Base-by-base conservation (phyloP, 768 basidiomycete species). In the Albatrellus ellisii region DNA sequence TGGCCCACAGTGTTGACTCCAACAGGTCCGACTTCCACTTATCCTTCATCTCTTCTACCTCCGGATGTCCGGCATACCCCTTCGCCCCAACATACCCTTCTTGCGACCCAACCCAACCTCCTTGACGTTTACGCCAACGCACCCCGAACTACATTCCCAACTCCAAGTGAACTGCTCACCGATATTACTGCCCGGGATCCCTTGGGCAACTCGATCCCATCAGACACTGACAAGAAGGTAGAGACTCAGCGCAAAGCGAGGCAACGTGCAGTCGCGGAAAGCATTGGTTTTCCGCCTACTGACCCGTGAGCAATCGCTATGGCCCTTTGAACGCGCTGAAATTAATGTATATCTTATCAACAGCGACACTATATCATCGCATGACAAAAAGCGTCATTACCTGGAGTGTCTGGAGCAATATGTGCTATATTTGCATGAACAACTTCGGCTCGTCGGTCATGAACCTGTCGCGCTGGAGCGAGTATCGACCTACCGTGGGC, bases 321-420 rank as follows among this genome's bases (percentile, higher is more conserved):
- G 39, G 14, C n/a, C 31, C 8, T 22, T 26, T 27, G 27, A 24
- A 18, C 20, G 28, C n/a, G 35, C 39, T 26, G 29, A 43, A 25
- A 26, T 41, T 10, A 3, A 6, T 1, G 6, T 46, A 28, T 44
- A 39, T 32, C 43, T n/a, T 33, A 15, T 8, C 9, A 11, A 11
- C 42, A 79, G 78, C 1, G 81, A 83, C 39, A 67, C 67, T n/a
- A 82, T 85, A 42, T 77, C 81, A 2, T 81, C 79, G 5, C 81
- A 85, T 51, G 81, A 84, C 52, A 83, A 83, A 52, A 83, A 83
- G 51, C 62, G 81, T 2, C 69, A 77, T 51, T 83, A 84, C 52
- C 66, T 84, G 18, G 79, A 80, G 50, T 79, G 77, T 48, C 58
- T 85, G 6, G 81, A 85, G 49, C 70, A 78, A 44, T 85, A 83